Conservation (phyloP, 148 eudicot species). For the Camellia granthamiana region DNA sequence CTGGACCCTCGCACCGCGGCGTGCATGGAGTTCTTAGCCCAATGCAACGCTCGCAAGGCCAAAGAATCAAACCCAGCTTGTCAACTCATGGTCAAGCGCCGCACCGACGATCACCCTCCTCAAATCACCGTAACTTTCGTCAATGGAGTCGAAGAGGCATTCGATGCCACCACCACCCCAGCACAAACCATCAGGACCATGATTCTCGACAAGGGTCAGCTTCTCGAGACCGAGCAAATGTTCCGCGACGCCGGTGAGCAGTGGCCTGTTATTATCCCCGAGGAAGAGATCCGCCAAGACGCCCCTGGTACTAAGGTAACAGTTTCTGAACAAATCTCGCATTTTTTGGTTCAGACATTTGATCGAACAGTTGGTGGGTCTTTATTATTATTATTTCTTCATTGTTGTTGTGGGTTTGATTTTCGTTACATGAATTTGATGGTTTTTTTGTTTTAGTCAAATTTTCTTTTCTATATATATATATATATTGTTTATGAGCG, state of each 20-base stretch:
- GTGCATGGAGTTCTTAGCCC: constrained; percentile 80
- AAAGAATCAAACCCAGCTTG: constrained; percentile 81
- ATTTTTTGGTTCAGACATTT: constrained; percentile 17
- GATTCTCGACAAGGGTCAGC: constrained; percentile 74
- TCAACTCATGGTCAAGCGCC: constrained; percentile 66
- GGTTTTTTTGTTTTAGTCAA: not conserved
- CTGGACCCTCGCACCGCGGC: constrained; percentile 71
- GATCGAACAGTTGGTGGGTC: constrained; percentile 27
- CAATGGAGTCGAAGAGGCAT: constrained; percentile 73
- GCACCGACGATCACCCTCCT: constrained; percentile 79
- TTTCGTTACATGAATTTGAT: not conserved
- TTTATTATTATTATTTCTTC: not conserved
- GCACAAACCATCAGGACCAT: constrained; percentile 70
- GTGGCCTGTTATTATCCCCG: constrained; percentile 86
- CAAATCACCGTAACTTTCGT: constrained; percentile 82
- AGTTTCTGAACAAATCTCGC: too few species aligned
- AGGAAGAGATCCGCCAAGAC: constrained; percentile 44
- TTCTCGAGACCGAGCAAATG: constrained; percentile 90
- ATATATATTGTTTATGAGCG: not conserved
- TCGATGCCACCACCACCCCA: constrained; percentile 72
- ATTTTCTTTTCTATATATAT: not conserved
- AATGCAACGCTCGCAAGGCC: constrained; percentile 78
- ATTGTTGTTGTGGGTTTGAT: not conserved
- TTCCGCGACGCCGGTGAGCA: constrained; percentile 85
- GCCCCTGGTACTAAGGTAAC: constrained; percentile 71